Base-by-base conservation (phyloP, 257 asterid species). In the Solanum appendiculatum region DNA sequence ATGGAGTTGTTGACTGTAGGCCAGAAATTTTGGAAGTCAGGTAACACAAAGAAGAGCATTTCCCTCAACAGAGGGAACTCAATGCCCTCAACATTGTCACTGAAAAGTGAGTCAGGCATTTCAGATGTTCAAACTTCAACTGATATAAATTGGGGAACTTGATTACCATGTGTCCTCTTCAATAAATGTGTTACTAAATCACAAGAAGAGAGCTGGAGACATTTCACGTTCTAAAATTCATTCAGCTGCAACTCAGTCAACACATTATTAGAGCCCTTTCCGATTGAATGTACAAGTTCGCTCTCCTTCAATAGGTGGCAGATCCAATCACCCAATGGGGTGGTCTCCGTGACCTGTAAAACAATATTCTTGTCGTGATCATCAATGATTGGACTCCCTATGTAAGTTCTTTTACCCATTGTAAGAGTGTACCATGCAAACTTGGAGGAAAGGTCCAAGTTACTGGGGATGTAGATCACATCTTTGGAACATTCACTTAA, bases 121-220 rank as follows among this genome's bases (percentile, higher is more conserved):
- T 4, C 36, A 34, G 4, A 34, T 34, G 4, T 34, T 34, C 3
- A 34, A 34, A 4, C 3, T 34, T 2, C 4, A n/a, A n/a, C n/a
- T n/a, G 4, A 34, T 4, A 2, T 34, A 34, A 34, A 34, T 34
- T 34, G 36, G 36, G 36, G 36, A 34, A 34, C 36, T 34, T 4
- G 36, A 34, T 34, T 4, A 34, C 36, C 4, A n/a, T 34, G 36
- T 34, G 36, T 4, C 36, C n/a, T n/a, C n/a, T n/a, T n/a, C n/a
- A 29, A 5, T 68, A 3, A 68, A 29, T 29, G 74, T 29, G 39
- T 68, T 39, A 68, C 13, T 68, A 21, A 68, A 68, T 68, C 9
- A 29, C 10, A 68, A 12, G 5, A 2, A 0, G 0, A 1, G 21
- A 66, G 23, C 0, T 1, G 0, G 21, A 66, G 74, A 13, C 14